Evolutionary conservation across 176 grass and related monocot genomes (phyloP).

Genomic region (Aegilops bicornis): DNA sequence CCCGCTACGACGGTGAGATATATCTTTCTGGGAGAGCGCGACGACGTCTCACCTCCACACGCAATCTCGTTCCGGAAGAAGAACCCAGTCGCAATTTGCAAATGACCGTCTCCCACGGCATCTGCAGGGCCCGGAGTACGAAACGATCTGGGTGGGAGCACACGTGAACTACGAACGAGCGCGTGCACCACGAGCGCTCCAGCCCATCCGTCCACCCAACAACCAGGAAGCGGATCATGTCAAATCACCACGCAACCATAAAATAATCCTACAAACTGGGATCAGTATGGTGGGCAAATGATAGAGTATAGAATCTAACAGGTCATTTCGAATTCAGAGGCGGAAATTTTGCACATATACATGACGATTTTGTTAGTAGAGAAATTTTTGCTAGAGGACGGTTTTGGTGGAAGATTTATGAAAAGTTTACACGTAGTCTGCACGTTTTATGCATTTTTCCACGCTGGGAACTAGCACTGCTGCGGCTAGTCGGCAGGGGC

Average conservation of each 20-base stretch:
- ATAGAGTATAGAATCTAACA: neutral
- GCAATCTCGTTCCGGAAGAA: neutral
- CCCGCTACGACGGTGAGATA: too few relatives aligned
- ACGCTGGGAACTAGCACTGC: too few relatives aligned
- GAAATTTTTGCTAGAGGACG: too few relatives aligned
- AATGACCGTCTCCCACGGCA: too few relatives aligned
- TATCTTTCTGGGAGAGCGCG: neutral
- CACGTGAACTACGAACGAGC: slow-evolving; percentile 30
- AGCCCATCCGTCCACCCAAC: slow-evolving; percentile 1
- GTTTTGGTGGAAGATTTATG: too few relatives aligned
- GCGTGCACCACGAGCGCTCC: slow-evolving; percentile 19
- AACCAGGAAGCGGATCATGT: neutral
- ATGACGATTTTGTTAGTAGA: too few relatives aligned
- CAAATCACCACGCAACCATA: neutral
- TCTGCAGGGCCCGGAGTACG: neutral
- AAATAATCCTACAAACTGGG: neutral
- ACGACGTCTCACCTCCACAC: neutral
- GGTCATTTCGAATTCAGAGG: neutral
- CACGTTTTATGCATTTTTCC: neutral
- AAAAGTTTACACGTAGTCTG: neutral
- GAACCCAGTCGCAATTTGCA: neutral
- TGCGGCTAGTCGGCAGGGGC: too few relatives aligned
- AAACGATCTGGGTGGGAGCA: neutral
- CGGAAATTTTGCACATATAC: too few relatives aligned
- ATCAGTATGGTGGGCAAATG: too few relatives aligned